These are phyloP conservation scores for Amylostereum chailletii DNA, from an alignment of 1,284 basidiomycete species.

Conservation along the genomic window DNA sequence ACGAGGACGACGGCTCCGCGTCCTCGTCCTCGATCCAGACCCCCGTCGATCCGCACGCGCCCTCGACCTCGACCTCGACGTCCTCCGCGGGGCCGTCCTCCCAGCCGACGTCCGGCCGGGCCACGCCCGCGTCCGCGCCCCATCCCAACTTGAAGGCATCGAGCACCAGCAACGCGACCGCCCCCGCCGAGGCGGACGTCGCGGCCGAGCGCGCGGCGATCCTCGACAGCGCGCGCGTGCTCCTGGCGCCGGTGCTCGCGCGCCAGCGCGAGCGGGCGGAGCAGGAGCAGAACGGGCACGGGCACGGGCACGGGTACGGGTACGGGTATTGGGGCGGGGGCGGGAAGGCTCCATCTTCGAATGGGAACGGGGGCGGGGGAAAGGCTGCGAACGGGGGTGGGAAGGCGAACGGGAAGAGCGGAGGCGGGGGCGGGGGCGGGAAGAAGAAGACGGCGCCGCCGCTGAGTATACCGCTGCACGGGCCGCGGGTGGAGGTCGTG, in stretches of 20 bases:
- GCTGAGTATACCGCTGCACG: constrained; percentile 75
- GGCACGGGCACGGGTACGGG: too few relatives aligned
- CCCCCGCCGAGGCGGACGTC: background rate
- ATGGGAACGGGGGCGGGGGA: too few relatives aligned
- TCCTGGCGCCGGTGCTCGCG: constrained; percentile 57
- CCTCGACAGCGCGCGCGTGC: constrained; percentile 56
- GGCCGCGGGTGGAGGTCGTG: constrained; percentile 73
- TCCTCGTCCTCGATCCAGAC: background rate
- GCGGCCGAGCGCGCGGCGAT: constrained; percentile 22
- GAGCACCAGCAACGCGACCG: constrained; percentile 16
- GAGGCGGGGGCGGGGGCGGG: constrained; percentile 34
- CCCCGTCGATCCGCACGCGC: constrained; percentile 3
- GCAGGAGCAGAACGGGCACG: constrained; percentile 14
- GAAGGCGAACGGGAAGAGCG: constrained; percentile 16
- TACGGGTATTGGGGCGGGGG: too few relatives aligned
- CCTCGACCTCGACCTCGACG: constrained; percentile 11
- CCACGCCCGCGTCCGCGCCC: constrained; percentile 9
- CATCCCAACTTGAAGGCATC: constrained; percentile 22
- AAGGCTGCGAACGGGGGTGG: too few relatives aligned
- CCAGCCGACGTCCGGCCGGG: constrained; percentile 12
- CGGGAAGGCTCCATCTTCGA: too few relatives aligned
- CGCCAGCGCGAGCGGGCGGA: constrained; percentile 48
- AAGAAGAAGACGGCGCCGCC: constrained; percentile 48
- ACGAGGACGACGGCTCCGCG: constrained; percentile 8
- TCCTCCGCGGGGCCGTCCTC: background rate